Conservation (phyloP, 768 basidiomycete genomes). For the Trametes villosa region DNA sequence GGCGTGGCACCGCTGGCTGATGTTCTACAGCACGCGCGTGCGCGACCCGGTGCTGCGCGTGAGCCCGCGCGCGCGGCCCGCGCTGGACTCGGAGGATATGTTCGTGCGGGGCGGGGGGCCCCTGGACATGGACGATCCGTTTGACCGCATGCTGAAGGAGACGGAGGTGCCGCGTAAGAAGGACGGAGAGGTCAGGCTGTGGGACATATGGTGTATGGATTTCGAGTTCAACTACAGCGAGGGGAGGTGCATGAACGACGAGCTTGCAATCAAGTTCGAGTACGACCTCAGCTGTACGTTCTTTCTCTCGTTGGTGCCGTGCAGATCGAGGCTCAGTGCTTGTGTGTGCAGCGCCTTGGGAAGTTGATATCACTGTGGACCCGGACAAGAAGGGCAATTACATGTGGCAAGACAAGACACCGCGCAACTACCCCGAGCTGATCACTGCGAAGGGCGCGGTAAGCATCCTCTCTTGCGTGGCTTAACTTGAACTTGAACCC, state of each 20-base stretch:
- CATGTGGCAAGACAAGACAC: slow-evolving; percentile 10
- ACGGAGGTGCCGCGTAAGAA: slow-evolving; percentile 6
- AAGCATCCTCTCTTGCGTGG: not conserved
- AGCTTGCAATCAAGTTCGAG: slow-evolving; percentile 32
- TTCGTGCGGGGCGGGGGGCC: not conserved
- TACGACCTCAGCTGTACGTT: slow-evolving; percentile 26
- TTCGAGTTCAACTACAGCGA: slow-evolving; percentile 28
- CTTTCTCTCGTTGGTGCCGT: not conserved
- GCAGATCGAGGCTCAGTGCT: too few relatives aligned
- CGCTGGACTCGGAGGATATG: not conserved
- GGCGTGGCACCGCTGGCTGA: slow-evolving; percentile 15
- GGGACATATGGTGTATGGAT: slow-evolving; percentile 32
- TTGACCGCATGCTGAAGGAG: not conserved
- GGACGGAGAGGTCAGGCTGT: slow-evolving; percentile 29
- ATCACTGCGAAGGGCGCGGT: slow-evolving; percentile 26
- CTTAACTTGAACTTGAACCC: not conserved
- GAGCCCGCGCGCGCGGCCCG: not conserved
- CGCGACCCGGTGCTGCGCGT: not conserved
- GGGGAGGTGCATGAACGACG: slow-evolving; percentile 30
- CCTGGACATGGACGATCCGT: slow-evolving; percentile 7
- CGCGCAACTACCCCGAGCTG: slow-evolving; percentile 28
- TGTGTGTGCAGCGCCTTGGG: slow-evolving; percentile 26
- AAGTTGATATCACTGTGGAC: slow-evolving; percentile 32
- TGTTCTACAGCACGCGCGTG: slow-evolving; percentile 1
- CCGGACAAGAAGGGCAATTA: slow-evolving; percentile 19